These are phyloP conservation scores for Flammula alnicola DNA, from an alignment of 1,284 basidiomycete species.

Conservation along the genomic window DNA sequence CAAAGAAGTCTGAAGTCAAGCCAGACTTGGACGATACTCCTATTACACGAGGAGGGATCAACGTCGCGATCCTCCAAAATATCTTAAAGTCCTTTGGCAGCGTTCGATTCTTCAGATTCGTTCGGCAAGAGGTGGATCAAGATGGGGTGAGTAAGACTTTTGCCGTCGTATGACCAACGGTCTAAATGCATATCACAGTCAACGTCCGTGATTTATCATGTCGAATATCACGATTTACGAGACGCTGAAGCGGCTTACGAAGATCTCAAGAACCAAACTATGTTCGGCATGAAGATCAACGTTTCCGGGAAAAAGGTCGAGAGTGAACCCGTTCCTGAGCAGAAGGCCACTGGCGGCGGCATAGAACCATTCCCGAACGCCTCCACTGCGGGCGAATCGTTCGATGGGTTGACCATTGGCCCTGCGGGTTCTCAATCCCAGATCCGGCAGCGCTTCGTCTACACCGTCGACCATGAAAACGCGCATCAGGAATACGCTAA, in stretches of 20 bases:
- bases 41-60: slow-evolving; percentile 23
- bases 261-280: slow-evolving; percentile 41
- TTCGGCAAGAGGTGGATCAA: slow-evolving; percentile 26
- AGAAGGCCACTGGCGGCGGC: too few species aligned
- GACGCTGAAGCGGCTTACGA: slow-evolving; percentile 52
- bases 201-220: slow-evolving; percentile 47
- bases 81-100: slow-evolving; percentile 41
- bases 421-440: slow-evolving; percentile 37
- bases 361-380: slow-evolving; percentile 11
- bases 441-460: slow-evolving; percentile 35
- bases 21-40: background rate
- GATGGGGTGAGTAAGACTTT: slow-evolving; percentile 19
- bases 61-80: slow-evolving; percentile 34
- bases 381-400: slow-evolving; percentile 13
- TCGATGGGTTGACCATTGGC: slow-evolving; percentile 24
- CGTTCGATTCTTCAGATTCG: slow-evolving; percentile 36
- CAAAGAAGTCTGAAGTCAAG: background rate
- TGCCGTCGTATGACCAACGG: background rate
- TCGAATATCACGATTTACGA: slow-evolving; percentile 68
- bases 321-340: background rate
- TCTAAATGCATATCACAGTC: slow-evolving; percentile 17
- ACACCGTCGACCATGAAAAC: slow-evolving; percentile 20
- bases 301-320: slow-evolving; percentile 10
- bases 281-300: slow-evolving; percentile 47
- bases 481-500: background rate